Evolutionary conservation across 352 stramenopile genomes (phyloP).

Genomic region (Phytophthora foliorum): DNA sequence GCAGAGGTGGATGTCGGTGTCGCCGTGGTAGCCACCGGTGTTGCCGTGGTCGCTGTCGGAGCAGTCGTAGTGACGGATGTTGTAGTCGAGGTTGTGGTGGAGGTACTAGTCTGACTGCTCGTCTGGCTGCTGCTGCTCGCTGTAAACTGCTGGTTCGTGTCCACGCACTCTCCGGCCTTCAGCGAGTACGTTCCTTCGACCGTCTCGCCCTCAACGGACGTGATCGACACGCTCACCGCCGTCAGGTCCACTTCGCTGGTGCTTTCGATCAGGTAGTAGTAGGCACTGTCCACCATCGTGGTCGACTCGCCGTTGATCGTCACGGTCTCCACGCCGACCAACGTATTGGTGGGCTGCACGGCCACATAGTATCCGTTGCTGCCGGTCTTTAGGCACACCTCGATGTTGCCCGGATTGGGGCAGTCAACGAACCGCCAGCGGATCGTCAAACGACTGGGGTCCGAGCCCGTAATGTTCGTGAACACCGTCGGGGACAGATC

Average conservation of each 20-base stretch:
- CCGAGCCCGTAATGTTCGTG: conserved; percentile 68
- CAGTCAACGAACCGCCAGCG: conserved; percentile 81
- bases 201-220: conserved; percentile 61
- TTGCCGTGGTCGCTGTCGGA: conserved; percentile 13
- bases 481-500: conserved; percentile 80
- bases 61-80: conserved; percentile 11
- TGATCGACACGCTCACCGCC: conserved; percentile 57
- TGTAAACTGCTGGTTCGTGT: conserved; percentile 46
- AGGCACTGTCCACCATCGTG: conserved; percentile 73
- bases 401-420: conserved; percentile 51
- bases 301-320: conserved; percentile 66
- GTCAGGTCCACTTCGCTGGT: conserved; percentile 41
- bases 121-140: conserved; percentile 16
- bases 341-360: conserved; percentile 68
- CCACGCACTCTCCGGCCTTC: conserved; percentile 33
- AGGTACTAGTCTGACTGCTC: conserved; percentile 14
- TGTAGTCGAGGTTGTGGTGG: conserved; percentile 18
- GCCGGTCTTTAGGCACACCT: conserved; percentile 77
- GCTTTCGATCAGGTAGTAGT: conserved; percentile 66
- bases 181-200: conserved; percentile 68
- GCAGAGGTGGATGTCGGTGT: conserved; percentile 5
- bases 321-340: conserved; percentile 60
- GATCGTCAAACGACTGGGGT: conserved; percentile 62
- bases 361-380: conserved; percentile 70
- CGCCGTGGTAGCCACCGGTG: not conserved